Percentiles rank a stretch among this genome's conserved stretches.
Evolutionary conservation across 768 basidiomycete genomes (phyloP).

Genomic region (Phlebiopsis gigantea): DNA sequence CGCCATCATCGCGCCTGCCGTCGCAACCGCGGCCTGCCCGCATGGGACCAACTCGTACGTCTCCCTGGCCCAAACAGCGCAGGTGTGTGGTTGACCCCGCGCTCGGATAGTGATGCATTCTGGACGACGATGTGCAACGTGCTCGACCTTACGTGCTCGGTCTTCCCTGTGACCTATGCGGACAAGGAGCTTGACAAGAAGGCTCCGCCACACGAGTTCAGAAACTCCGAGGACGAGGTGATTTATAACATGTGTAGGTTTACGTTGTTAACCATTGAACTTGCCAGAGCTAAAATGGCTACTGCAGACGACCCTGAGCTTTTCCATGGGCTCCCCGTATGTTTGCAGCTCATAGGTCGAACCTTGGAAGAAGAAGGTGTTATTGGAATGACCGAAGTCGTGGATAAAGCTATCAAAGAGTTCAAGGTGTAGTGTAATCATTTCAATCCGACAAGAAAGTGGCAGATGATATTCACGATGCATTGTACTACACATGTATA

Average conservation of each 20-base stretch:
- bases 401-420: slow-evolving; percentile 32
- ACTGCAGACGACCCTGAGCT: slow-evolving; percentile 39
- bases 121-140: slow-evolving; percentile 45
- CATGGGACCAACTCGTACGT: slow-evolving; percentile 39
- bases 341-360: slow-evolving; percentile 43
- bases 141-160: slow-evolving; percentile 38
- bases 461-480: no score
- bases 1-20: slow-evolving; percentile 43
- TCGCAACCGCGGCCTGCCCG: slow-evolving; percentile 38
- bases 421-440: background rate
- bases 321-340: slow-evolving; percentile 40
- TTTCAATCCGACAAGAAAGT: no score
- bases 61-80: background rate
- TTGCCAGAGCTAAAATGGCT: background rate
- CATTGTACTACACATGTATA: no score
- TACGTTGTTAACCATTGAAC: background rate
- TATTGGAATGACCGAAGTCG: slow-evolving; percentile 41
- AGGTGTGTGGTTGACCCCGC: background rate
- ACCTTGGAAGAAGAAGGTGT: slow-evolving; percentile 50
- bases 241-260: slow-evolving; percentile 42
- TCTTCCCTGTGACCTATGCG: slow-evolving; percentile 45
- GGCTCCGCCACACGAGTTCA: slow-evolving; percentile 33
- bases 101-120: slow-evolving; percentile 28
- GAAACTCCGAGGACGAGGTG: slow-evolving; percentile 37
- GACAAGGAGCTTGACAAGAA: slow-evolving; percentile 36